Conservation (phyloP, 441 rosid genomes). For the Gossypium davidsonii region DNA sequence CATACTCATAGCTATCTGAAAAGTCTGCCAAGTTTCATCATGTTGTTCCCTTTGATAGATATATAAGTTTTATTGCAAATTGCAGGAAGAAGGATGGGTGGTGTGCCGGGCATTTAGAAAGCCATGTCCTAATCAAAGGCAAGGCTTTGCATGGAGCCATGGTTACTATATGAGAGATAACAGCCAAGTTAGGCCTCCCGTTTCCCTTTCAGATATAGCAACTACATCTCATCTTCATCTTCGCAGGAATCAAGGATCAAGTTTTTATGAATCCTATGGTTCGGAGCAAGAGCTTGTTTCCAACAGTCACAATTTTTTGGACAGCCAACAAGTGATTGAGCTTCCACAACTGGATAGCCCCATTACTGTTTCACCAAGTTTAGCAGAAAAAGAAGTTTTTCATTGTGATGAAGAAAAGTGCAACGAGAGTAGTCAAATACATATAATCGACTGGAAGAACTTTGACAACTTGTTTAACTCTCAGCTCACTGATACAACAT, state of each 20-base stretch:
- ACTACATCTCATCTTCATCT: conserved; percentile 15
- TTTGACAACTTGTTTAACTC: conserved; percentile 46
- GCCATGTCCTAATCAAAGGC: conserved; percentile 71
- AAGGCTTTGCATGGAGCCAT: conserved; percentile 54
- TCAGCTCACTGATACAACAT: conserved; percentile 28
- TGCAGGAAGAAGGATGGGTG: conserved; percentile 98
- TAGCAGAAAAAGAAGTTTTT: conserved; percentile 31
- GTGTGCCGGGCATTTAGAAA: conserved; percentile 90
- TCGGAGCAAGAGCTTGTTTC: conserved; percentile 23
- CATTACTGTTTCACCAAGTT: conserved; percentile 40
- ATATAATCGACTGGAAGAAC: conserved; percentile 54
- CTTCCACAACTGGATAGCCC: conserved; percentile 75
- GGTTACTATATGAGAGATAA: conserved; percentile 28
- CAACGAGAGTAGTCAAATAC: conserved; percentile 25
- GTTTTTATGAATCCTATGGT: conserved; percentile 20
- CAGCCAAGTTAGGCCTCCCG: conserved; percentile 26
- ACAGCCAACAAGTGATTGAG: conserved; percentile 38
- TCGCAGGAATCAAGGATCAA: conserved; percentile 29
- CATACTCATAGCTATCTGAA: too few relatives aligned
- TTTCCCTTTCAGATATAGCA: conserved; percentile 23
- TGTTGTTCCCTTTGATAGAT: neutral
- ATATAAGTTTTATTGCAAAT: neutral
- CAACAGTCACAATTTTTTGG: conserved; percentile 24
- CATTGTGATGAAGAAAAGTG: conserved; percentile 38
- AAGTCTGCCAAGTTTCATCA: neutral